Base-by-base conservation (phyloP, 2,329 filamentous ascomycete genomes). In the Plenodomus tracheiphilus region DNA sequence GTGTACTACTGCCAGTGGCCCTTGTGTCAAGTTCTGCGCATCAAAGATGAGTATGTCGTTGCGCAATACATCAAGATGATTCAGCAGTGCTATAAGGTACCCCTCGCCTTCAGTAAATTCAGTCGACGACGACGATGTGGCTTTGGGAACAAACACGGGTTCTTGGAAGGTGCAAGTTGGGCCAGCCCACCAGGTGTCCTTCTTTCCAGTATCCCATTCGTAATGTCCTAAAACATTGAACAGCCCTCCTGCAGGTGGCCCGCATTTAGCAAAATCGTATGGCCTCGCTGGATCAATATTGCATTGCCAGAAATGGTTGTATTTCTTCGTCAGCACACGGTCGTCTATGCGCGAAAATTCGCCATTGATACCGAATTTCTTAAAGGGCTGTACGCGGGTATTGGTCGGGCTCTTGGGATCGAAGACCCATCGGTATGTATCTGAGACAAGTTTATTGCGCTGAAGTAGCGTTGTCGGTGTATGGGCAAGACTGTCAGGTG, bases 121-220 rank as follows among this genome's bases (percentile, higher is more conserved):
- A 2, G 32, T 15, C 9, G 21, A n/a, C 0, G 67, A n/a, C 0
- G 67, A 72, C 17, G 68, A 69, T 2, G 71, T 68, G 0, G 62
- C 61, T 25, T 70, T 68, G 0, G 80, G 79, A 11, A 82, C 76
- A 47, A 83, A 83, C 0, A 78, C 75, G 0, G 80, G 80, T 52
- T 83, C 80, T 59, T 82, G 80, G 51, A 81, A 78, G 0, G 77
- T 78, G 20, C 71, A 67, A 9, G 64, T 71, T 20, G 65, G 69
- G 1, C 70, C 73, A 17, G 65, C 70, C 53, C 62, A 74, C 43
- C 61, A 74, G 21, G 56, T 68, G 42, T 68, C 62, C 11, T 64
- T 70, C 41, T 61, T 54, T 1, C 67, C 63, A 1, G 59, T 66
- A 9, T 66, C 62, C 65, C 66, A 70, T 22, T 66, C 60, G 32